These are phyloP conservation scores for Falciphora oryzae DNA, from an alignment of 2,329 filamentous ascomycete species.

Conservation along the genomic window DNA sequence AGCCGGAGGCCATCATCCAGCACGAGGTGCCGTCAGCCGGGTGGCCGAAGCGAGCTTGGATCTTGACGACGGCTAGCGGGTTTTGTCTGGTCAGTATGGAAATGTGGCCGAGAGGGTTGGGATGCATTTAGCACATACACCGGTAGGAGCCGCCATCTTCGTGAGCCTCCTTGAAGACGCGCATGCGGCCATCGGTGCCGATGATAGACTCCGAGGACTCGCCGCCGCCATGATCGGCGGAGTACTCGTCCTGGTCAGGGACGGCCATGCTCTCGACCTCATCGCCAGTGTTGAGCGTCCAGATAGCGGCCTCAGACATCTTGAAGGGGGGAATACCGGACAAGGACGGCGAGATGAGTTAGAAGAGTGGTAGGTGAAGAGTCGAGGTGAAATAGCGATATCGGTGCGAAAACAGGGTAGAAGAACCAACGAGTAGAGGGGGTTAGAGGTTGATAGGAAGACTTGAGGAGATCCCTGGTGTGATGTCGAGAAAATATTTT, in stretches of 20 bases:
- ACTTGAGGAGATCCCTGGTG: too few species aligned
- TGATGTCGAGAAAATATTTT: neutral
- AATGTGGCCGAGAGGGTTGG: too few species aligned
- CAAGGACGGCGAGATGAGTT: too few species aligned
- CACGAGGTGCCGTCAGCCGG: too few species aligned
- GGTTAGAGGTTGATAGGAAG: too few species aligned
- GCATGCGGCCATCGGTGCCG: neutral
- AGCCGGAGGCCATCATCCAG: neutral
- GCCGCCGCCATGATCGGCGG: neutral
- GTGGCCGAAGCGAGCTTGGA: neutral
- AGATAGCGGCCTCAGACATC: neutral
- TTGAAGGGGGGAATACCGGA: neutral
- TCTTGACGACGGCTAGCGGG: neutral
- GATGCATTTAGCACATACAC: neutral
- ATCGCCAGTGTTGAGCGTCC: neutral
- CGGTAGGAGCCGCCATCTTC: neutral
- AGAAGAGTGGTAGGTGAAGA: neutral
- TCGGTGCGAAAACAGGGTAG: too few species aligned
- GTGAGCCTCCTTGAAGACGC: neutral
- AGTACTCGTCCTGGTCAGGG: neutral
- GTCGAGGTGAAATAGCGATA: too few species aligned
- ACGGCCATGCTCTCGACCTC: neutral
- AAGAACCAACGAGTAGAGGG: too few species aligned
- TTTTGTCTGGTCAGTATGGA: neutral
- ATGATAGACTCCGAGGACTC: neutral